phyloP scores from a whole-genome alignment of 2,329 filamentous ascomycete species.

The Lasiodiplodia citricola region DNA sequence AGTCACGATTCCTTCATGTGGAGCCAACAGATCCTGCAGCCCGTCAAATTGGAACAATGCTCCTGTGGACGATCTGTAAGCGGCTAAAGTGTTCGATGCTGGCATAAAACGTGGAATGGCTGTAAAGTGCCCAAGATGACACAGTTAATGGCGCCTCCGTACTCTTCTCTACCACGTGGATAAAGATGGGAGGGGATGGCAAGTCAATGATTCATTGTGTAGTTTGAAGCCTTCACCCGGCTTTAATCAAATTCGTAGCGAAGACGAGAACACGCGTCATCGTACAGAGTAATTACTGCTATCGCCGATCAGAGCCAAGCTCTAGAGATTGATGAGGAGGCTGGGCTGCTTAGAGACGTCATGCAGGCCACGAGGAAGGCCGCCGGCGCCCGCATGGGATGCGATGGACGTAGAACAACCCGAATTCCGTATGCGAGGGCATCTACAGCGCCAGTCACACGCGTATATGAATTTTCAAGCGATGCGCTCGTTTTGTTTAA shows the following conservation, averaged over 20 bases:
- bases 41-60: no score
- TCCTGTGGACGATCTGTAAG: no score
- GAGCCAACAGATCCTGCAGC: no score
- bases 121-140: neutral
- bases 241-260: neutral
- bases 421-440: neutral
- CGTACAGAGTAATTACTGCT: neutral
- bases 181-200: neutral
- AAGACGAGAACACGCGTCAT: neutral
- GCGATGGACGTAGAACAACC: neutral
- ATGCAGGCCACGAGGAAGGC: neutral
- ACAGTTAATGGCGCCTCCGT: neutral
- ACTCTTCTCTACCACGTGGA: neutral
- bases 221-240: neutral
- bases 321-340: slow-evolving; percentile 13
- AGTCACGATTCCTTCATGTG: no score
- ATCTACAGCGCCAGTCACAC: neutral
- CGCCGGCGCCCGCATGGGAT: no score
- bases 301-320: neutral
- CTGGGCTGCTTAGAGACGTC: neutral
- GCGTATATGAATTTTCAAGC: neutral
- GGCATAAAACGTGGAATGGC: neutral
- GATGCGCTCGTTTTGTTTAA: neutral
- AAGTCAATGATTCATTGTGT: neutral
- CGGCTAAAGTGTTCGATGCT: neutral